Evolutionary conservation across 2,329 filamentous ascomycete genomes (phyloP).

Genomic region (Scytalidium sp.): DNA sequence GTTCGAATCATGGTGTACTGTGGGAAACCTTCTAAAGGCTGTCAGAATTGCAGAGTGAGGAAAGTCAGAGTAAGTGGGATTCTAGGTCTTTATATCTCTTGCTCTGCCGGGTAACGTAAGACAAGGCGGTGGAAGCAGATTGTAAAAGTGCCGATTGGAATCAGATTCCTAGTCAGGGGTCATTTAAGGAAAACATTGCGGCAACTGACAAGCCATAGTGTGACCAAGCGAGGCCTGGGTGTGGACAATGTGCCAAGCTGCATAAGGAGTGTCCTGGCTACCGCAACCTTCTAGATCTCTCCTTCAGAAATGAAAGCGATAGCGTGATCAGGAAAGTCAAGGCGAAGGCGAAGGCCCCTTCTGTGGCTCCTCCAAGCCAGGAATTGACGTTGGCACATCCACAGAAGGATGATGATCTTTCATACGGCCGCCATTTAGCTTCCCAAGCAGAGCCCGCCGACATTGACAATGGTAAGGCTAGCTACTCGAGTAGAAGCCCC

Average conservation of each 20-base stretch:
- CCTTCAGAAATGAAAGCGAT: constrained; percentile 54
- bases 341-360: constrained; percentile 21
- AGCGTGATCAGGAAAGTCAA: constrained; percentile 51
- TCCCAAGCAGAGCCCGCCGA: background rate
- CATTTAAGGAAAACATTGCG: background rate
- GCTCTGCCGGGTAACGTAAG: background rate
- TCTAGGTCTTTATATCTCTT: background rate
- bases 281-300: constrained; percentile 52
- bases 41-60: constrained; percentile 49
- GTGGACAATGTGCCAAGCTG: constrained; percentile 51
- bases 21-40: constrained; percentile 55
- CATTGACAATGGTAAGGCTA: background rate
- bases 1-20: constrained; percentile 43
- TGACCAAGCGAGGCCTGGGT: constrained; percentile 47
- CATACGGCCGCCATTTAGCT: background rate
- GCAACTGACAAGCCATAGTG: constrained; percentile 37
- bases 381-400: background rate
- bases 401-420: background rate
- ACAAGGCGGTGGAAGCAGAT: background rate
- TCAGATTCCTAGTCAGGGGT: background rate
- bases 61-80: constrained; percentile 47
- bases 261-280: constrained; percentile 50
- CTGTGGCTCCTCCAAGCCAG: background rate
- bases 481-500: background rate
- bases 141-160: background rate